Evolutionary conservation across 352 stramenopile genomes (phyloP), one percentile per base, ranked within the genome.

Genomic region (Elongisporangium senticosum): DNA sequence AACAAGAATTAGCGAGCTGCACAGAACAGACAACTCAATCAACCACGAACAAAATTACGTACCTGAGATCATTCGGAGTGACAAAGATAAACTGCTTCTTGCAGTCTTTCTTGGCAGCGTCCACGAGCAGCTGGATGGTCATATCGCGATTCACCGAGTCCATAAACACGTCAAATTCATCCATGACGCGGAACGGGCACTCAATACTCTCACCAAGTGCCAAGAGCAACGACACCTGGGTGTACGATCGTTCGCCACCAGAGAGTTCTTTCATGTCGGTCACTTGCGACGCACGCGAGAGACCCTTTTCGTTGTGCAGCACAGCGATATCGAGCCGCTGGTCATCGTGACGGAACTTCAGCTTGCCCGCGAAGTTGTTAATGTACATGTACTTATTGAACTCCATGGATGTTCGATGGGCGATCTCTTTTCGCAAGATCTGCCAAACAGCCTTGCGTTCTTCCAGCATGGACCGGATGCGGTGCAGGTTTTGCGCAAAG

Each of bases 81-180:
- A 95, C 84, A 55, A 95, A 95, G 59, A 95, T 95, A 64, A 94
- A 95, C 57, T 95, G 84, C 64, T 94, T 93, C 59, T 74, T 77
- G 50, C 63, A 62, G 52, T 90, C 80, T 48, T 76, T 74, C 68
- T 94, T 93, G 19, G 82, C 84, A 0, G 83, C 89, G 10, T 88
- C 62, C 19, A 99, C 89, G n/a, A 99, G 79, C 61, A 96, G 69
- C 47, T 98, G 76, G 57, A 99, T 94, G 2, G 96, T 97, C 64
- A 98, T 92, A 33, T 98, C 98, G 49, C 97, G 83, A 55, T 97
- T 96, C 26, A 98, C 87, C 21, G 96, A 92, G 79, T 99, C 97
- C 83, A 99, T 98, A 64, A 99, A 99, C 28, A 99, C 96, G 73
- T 99, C 96, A 67, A 99, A 99, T 79, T 99, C 96, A 68, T 99